Evolutionary conservation across 805 yeast species (phyloP).

Genomic region (Saccharomycopsis fodiens): DNA sequence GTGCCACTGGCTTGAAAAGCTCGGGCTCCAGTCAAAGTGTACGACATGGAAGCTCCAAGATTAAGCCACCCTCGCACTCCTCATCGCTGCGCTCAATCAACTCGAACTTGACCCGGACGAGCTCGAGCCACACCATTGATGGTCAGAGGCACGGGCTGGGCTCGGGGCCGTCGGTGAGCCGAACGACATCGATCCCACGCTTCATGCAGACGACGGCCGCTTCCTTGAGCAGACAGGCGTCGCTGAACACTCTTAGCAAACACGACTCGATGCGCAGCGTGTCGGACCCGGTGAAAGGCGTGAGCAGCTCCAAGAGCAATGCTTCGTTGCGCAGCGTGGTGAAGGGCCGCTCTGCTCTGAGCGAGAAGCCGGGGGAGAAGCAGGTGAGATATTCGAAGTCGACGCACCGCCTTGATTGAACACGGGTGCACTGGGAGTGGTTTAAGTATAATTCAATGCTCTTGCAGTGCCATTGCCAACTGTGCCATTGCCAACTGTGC

Average conservation of each 20-base stretch:
- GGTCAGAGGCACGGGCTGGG: background rate
- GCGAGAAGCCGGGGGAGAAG: background rate
- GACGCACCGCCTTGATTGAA: background rate
- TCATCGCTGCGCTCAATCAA: background rate
- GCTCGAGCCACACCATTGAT: background rate
- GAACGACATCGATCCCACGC: constrained; percentile 12
- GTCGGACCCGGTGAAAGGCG: background rate
- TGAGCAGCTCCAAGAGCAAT: background rate
- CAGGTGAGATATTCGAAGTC: background rate
- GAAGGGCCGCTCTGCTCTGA: background rate
- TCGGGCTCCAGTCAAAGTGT: too few species aligned
- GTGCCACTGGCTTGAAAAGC: background rate
- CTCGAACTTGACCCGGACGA: background rate
- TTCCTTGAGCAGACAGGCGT: constrained; percentile 18
- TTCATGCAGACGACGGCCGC: constrained; percentile 18
- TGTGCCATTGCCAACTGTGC: too few species aligned
- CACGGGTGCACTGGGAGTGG: background rate
- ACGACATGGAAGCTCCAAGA: too few species aligned
- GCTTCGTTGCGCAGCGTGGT: background rate
- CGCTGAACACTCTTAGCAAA: background rate
- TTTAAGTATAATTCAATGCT: too few species aligned
- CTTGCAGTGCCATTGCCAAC: too few species aligned
- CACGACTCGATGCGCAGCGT: background rate
- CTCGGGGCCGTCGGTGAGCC: background rate
- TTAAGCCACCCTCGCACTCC: too few species aligned